Evolutionary conservation across 441 rosid species (phyloP).

Genomic region (Theobroma grandiflorum): DNA sequence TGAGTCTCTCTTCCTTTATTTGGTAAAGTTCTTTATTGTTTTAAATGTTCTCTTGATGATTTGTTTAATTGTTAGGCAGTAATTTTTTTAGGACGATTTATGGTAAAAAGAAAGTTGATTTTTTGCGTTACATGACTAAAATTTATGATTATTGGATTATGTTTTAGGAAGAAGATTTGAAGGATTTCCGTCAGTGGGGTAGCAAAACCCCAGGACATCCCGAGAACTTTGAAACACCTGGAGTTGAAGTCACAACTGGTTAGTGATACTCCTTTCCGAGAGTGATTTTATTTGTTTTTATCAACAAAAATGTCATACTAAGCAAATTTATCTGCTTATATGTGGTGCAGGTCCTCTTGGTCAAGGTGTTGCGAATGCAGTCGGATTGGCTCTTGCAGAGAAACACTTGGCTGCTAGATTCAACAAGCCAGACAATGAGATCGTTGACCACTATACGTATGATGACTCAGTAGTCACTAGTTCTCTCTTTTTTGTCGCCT

Average conservation of each 20-base stretch:
- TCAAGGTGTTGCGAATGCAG: constrained; percentile 97
- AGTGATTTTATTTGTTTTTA: not conserved
- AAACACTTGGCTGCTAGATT: constrained; percentile 96
- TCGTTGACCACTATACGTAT: constrained; percentile 96
- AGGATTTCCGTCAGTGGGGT: constrained; percentile 92
- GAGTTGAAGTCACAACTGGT: constrained; percentile 99
- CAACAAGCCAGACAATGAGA: constrained; percentile 91
- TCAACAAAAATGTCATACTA: not conserved
- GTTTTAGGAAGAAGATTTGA: constrained; percentile 89
- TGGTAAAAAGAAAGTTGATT: not conserved
- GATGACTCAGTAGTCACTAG: not conserved
- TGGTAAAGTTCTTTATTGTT: not conserved
- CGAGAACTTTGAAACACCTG: constrained; percentile 98
- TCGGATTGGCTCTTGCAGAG: constrained; percentile 98
- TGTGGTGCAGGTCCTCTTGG: constrained; percentile 90
- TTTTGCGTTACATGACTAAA: not conserved
- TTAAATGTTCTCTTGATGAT: not conserved
- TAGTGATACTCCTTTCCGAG: constrained; percentile 43
- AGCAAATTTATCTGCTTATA: not conserved
- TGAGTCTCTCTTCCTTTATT: not conserved
- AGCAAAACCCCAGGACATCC: constrained; percentile 99
- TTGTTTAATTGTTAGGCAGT: constrained; percentile 2
- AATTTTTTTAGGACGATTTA: constrained; percentile 16
- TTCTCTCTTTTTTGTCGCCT: not conserved
- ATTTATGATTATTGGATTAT: constrained; percentile 18